These are phyloP conservation scores for Yamadazyma kitorensis DNA, from an alignment of 805 yeast species.

Conservation along the genomic window DNA sequence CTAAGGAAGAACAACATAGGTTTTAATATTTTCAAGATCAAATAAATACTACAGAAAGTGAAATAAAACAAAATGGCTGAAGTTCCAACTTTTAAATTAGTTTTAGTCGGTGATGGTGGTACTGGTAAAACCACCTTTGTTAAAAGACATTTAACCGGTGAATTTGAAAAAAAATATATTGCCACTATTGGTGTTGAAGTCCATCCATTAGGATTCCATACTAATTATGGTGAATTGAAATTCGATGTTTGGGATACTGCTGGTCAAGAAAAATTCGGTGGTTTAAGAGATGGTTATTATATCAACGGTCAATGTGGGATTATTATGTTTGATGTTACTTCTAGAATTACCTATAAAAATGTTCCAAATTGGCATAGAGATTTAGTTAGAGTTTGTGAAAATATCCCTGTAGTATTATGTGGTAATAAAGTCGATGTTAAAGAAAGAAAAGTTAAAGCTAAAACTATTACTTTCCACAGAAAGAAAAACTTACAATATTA, in stretches of 20 bases:
- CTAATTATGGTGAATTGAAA: constrained; percentile 97
- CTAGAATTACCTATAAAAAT: constrained; percentile 98
- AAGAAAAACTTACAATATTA: constrained; percentile 99
- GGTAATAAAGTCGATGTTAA: constrained; percentile 99
- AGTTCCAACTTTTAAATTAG: constrained; percentile 97
- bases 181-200: constrained; percentile 99
- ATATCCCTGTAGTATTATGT: constrained; percentile 97
- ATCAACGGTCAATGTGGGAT: constrained; percentile 99
- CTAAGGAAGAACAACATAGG: no score
- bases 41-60: no score
- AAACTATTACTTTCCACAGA: constrained; percentile 99
- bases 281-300: constrained; percentile 99
- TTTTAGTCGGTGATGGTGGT: constrained; percentile 99
- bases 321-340: constrained; percentile 99
- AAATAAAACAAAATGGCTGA: constrained; percentile 72
- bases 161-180: constrained; percentile 97
- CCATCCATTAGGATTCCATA: constrained; percentile 96
- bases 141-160: constrained; percentile 99
- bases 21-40: no score
- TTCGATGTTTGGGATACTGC: constrained; percentile 99
- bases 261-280: constrained; percentile 99
- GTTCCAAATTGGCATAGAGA: constrained; percentile 99
- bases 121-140: constrained; percentile 99
- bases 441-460: constrained; percentile 99
- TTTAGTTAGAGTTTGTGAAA: constrained; percentile 98